Conservation (phyloP, 2,329 filamentous ascomycete genomes). For the Aspergillus tubingensis region DNA sequence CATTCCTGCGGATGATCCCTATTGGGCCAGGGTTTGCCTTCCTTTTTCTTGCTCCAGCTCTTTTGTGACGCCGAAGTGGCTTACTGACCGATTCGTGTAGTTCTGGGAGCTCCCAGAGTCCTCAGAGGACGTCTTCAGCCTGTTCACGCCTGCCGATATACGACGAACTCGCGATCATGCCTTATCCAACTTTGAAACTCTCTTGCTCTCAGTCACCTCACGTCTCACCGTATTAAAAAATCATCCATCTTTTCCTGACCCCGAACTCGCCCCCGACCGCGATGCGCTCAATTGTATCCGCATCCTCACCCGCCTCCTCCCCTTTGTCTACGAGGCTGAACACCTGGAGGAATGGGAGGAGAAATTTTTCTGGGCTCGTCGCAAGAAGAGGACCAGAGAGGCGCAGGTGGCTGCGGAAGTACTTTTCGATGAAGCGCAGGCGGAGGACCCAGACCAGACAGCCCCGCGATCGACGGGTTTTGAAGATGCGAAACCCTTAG, state of each 20-base stretch:
- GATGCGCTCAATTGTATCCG: constrained; percentile 96
- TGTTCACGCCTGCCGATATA: constrained; percentile 87
- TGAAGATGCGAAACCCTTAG: constrained; percentile 81
- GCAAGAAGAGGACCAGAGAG: constrained; percentile 70
- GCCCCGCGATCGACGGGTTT: constrained; percentile 60
- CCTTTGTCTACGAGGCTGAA: constrained; percentile 89
- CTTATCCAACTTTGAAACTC: constrained; percentile 84
- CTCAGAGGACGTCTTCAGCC: constrained; percentile 92
- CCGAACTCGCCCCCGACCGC: constrained; percentile 76
- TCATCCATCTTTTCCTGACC: constrained; percentile 86
- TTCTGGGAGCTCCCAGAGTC: constrained; percentile 98
- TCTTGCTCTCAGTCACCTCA: constrained; percentile 80
- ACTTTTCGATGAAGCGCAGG: constrained; percentile 75
- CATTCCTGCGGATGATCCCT: constrained; percentile 83
- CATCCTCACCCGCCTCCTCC: constrained; percentile 83
- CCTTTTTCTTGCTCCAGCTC: not conserved
- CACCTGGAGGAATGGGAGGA: constrained; percentile 83
- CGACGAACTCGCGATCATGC: constrained; percentile 83
- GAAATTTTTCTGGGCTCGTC: constrained; percentile 83
- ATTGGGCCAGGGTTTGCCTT: constrained; percentile 81
- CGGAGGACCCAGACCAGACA: constrained; percentile 51
- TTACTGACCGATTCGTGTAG: constrained; percentile 46
- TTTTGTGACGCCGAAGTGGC: not conserved
- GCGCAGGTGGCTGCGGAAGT: constrained; percentile 70
- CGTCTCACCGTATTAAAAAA: constrained; percentile 80